These are phyloP conservation scores for Elaeis oleifera DNA, from an alignment of 202 grass and related monocot genomes.

Conservation along the genomic window DNA sequence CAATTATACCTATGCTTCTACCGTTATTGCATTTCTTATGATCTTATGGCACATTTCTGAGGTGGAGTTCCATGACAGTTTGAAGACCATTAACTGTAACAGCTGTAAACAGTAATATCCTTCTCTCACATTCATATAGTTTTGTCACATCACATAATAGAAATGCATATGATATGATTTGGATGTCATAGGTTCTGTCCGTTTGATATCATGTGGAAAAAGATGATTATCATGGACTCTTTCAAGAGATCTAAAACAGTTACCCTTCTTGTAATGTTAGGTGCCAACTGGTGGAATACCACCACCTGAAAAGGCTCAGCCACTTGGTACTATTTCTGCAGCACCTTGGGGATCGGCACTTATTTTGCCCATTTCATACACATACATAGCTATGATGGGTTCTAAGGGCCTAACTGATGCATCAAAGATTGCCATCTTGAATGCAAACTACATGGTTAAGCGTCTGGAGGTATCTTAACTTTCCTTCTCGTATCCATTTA, in stretches of 20 bases:
- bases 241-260: slow-evolving; percentile 5
- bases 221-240: too few relatives aligned
- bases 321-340: slow-evolving; percentile 87
- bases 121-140: too few relatives aligned
- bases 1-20: too few relatives aligned
- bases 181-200: too few relatives aligned
- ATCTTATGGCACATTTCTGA: too few relatives aligned
- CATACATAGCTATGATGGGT: slow-evolving; percentile 99
- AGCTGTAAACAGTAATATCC: too few relatives aligned
- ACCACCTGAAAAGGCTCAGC: slow-evolving; percentile 67
- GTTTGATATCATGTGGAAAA: too few relatives aligned
- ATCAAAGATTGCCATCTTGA: slow-evolving; percentile 96
- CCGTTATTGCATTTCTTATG: too few relatives aligned
- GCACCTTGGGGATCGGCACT: slow-evolving; percentile 99
- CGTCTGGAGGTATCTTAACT: slow-evolving; percentile 69
- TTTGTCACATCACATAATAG: too few relatives aligned
- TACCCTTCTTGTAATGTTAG: slow-evolving; percentile 26
- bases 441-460: slow-evolving; percentile 99
- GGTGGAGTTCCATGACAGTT: too few relatives aligned
- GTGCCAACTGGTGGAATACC: slow-evolving; percentile 82
- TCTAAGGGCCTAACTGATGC: slow-evolving; percentile 83
- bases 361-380: slow-evolving; percentile 94
- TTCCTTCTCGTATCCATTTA: not conserved
- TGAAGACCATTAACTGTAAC: too few relatives aligned
- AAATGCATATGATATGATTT: too few relatives aligned